phyloP scores from a whole-genome alignment of 2,329 filamentous ascomycete species.

The Pyrenophora seminiperda region DNA sequence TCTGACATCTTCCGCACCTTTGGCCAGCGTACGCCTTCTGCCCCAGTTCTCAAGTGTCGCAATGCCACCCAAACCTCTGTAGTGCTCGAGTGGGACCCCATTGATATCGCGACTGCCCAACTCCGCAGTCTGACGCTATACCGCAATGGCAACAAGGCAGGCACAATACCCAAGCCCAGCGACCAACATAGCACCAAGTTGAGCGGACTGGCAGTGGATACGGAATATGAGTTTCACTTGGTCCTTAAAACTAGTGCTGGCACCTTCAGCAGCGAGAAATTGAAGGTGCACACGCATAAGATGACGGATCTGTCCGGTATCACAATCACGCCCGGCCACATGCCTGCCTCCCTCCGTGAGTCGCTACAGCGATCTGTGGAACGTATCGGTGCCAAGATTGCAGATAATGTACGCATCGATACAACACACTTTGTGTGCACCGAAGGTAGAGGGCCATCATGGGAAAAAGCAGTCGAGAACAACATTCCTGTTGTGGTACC shows the following conservation, averaged over 20 bases:
- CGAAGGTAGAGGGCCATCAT: slow-evolving; percentile 83
- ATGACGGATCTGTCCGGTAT: slow-evolving; percentile 98
- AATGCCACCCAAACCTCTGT: slow-evolving; percentile 99
- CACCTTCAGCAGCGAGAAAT: slow-evolving; percentile 80
- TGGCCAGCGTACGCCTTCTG: slow-evolving; percentile 75
- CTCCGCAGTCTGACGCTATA: slow-evolving; percentile 88
- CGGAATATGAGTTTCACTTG: slow-evolving; percentile 92
- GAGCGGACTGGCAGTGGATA: slow-evolving; percentile 92
- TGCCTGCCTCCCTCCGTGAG: slow-evolving; percentile 75
- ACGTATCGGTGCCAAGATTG: slow-evolving; percentile 88
- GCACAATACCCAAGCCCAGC: slow-evolving; percentile 84
- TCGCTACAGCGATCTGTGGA: slow-evolving; percentile 76
- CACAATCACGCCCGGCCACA: slow-evolving; percentile 87
- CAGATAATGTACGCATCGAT: slow-evolving; percentile 89
- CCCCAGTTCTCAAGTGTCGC: slow-evolving; percentile 83
- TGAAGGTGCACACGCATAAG: slow-evolving; percentile 90
- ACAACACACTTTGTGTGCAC: slow-evolving; percentile 98
- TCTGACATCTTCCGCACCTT: slow-evolving; percentile 85
- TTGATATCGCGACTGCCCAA: slow-evolving; percentile 89
- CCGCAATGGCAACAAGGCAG: slow-evolving; percentile 95
- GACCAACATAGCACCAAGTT: slow-evolving; percentile 97
- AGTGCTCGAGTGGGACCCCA: slow-evolving; percentile 96
- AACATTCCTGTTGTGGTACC: slow-evolving; percentile 97
- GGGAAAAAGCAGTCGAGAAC: slow-evolving; percentile 97
- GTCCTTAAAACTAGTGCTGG: slow-evolving; percentile 90